Evolutionary conservation across 805 yeast species (phyloP).

Genomic region (Aciculoconidium aculeatum): DNA sequence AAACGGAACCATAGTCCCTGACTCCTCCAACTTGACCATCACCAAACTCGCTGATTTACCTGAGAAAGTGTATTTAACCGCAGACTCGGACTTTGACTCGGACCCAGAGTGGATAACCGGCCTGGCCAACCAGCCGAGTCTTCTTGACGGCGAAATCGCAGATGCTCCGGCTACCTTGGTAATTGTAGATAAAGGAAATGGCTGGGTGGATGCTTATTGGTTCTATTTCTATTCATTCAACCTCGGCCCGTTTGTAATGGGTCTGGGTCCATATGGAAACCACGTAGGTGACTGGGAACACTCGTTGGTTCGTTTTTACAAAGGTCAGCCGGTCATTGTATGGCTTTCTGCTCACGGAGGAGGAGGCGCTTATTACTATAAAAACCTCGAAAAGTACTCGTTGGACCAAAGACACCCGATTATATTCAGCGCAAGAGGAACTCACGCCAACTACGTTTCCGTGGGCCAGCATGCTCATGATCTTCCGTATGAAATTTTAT

Average conservation of each 20-base stretch:
- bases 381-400: slow-evolving; percentile 64
- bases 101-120: slow-evolving; percentile 88
- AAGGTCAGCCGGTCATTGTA: slow-evolving; percentile 72
- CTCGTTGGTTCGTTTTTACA: slow-evolving; percentile 74
- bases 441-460: slow-evolving; percentile 95
- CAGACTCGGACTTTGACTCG: slow-evolving; percentile 61
- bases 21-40: slow-evolving; percentile 30
- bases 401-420: slow-evolving; percentile 51
- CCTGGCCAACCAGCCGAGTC: slow-evolving; percentile 54
- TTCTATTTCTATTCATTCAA: slow-evolving; percentile 93
- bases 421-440: slow-evolving; percentile 87
- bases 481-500: slow-evolving; percentile 82
- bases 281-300: slow-evolving; percentile 99
- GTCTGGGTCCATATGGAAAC: slow-evolving; percentile 93
- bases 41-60: slow-evolving; percentile 27
- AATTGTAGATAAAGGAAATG: slow-evolving; percentile 89
- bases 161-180: slow-evolving; percentile 78
- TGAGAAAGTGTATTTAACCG: slow-evolving; percentile 50
- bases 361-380: slow-evolving; percentile 80
- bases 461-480: slow-evolving; percentile 96
- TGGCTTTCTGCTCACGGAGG: slow-evolving; percentile 99
- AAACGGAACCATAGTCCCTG: slow-evolving; percentile 40
- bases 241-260: slow-evolving; percentile 96
- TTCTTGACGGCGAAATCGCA: slow-evolving; percentile 62
- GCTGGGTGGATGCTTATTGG: slow-evolving; percentile 95